These are phyloP conservation scores for Petunia secreta DNA, from an alignment of 257 asterid species.

Conservation along the genomic window DNA sequence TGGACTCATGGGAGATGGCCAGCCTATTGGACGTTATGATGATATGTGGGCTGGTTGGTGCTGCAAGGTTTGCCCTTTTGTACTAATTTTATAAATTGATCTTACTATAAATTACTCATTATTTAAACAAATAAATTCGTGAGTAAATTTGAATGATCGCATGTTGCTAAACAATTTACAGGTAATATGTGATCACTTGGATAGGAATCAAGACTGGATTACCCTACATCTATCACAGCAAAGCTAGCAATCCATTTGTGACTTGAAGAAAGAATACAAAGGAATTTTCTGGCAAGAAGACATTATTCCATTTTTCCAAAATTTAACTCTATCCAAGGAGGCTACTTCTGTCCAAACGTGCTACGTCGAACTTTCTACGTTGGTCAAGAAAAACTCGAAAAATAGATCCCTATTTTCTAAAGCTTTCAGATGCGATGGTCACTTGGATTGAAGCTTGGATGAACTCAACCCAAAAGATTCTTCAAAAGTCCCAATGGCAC, in stretches of 20 bases:
- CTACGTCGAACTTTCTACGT: conserved; percentile 62
- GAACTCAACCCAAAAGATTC: conserved; percentile 59
- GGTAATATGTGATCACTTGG: conserved; percentile 88
- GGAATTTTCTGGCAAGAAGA: conserved; percentile 96
- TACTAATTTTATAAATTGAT: too few relatives aligned
- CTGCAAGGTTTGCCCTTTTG: conserved; percentile 47
- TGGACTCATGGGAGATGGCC: conserved; percentile 94
- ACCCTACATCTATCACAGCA: conserved; percentile 95
- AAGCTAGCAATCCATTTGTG: conserved; percentile 89
- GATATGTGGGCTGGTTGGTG: conserved; percentile 99
- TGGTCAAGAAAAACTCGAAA: conserved; percentile 66
- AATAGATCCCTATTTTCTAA: conserved; percentile 61
- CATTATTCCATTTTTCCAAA: conserved; percentile 80
- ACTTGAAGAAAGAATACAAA: conserved; percentile 72
- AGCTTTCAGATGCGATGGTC: conserved; percentile 82
- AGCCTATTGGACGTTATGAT: conserved; percentile 90
- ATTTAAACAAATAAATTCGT: too few relatives aligned
- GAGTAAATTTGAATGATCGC: too few relatives aligned
- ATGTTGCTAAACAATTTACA: not conserved
- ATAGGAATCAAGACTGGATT: conserved; percentile 85
- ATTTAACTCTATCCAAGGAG: conserved; percentile 57
- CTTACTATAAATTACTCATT: not conserved
- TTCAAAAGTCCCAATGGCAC: not conserved
- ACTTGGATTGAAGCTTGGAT: conserved; percentile 91
- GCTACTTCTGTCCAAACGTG: conserved; percentile 77